These are phyloP conservation scores for Phoenix roebelenii DNA, from an alignment of 176 grass and related monocot genomes.

Conservation along the genomic window DNA sequence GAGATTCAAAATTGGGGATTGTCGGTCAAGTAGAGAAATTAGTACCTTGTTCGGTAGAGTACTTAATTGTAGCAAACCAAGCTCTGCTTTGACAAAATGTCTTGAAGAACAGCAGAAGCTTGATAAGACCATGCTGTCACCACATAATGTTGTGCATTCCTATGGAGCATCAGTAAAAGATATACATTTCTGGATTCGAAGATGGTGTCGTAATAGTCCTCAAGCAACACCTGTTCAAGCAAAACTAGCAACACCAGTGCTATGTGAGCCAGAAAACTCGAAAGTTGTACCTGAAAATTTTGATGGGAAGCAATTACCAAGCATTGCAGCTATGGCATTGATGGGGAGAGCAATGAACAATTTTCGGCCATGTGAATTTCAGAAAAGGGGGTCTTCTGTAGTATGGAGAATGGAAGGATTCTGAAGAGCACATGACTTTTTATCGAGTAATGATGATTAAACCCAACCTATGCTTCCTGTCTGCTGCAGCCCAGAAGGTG, in stretches of 20 bases:
- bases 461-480: no score
- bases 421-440: not conserved
- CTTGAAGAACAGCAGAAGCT: not conserved
- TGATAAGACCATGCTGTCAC: conserved; percentile 3
- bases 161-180: conserved; percentile 16
- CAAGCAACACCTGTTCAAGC: conserved; percentile 1
- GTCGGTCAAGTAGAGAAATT: conserved; percentile 6
- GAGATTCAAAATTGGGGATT: conserved; percentile 19
- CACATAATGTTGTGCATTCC: conserved; percentile 5
- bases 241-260: not conserved
- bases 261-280: conserved; percentile 8
- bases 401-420: conserved; percentile 48
- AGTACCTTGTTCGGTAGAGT: not conserved
- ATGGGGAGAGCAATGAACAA: conserved; percentile 69
- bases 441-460: no score
- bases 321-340: conserved; percentile 81
- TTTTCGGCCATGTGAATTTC: conserved; percentile 36
- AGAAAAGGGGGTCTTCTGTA: conserved; percentile 45
- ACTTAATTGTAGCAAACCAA: not conserved
- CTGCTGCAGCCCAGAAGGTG: no score
- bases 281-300: conserved; percentile 8
- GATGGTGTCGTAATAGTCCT: conserved; percentile 28
- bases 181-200: conserved; percentile 45
- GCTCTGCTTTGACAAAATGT: not conserved
- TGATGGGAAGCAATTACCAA: conserved; percentile 44